A percentile compares a stretch with the other conserved stretches of the same genome.
phyloP scores from a whole-genome alignment of 2,329 filamentous ascomycete genomes.

The Talaromyces sp. region DNA sequence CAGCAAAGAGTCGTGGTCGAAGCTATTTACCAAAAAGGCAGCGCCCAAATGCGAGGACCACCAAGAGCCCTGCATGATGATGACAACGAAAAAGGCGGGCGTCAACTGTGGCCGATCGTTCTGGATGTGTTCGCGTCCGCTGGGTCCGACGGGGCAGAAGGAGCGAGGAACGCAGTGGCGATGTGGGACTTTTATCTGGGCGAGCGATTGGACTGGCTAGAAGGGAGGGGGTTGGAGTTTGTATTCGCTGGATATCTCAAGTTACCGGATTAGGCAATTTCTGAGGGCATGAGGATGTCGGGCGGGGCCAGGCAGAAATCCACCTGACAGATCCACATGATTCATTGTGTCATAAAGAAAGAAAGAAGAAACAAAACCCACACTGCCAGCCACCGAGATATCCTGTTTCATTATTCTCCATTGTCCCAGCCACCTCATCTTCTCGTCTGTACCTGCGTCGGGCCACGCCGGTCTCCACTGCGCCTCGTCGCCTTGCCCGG shows the following conservation, averaged over 20 bases:
- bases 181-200: conserved; percentile 77
- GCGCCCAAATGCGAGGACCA: conserved; percentile 78
- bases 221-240: neutral
- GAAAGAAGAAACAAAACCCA: no score
- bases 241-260: neutral
- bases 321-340: neutral
- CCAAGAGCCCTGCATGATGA: conserved; percentile 75
- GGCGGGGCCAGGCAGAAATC: neutral
- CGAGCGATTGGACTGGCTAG: conserved; percentile 55
- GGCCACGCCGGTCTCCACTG: neutral
- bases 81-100: conserved; percentile 84
- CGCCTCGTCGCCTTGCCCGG: no score
- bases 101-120: conserved; percentile 68
- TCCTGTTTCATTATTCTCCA: neutral
- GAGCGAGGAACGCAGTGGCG: conserved; percentile 82
- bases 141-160: conserved; percentile 80
- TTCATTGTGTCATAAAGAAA: no score
- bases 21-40: conserved; percentile 69
- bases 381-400: no score
- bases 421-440: neutral
- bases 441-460: neutral
- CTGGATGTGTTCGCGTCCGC: conserved; percentile 68
- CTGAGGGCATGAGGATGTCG: neutral
- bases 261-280: neutral
- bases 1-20: conserved; percentile 79